Evolutionary conservation across 331 rosid species (phyloP), one percentile per base, ranked within the genome.

Genomic region (Telfairia occidentalis): DNA sequence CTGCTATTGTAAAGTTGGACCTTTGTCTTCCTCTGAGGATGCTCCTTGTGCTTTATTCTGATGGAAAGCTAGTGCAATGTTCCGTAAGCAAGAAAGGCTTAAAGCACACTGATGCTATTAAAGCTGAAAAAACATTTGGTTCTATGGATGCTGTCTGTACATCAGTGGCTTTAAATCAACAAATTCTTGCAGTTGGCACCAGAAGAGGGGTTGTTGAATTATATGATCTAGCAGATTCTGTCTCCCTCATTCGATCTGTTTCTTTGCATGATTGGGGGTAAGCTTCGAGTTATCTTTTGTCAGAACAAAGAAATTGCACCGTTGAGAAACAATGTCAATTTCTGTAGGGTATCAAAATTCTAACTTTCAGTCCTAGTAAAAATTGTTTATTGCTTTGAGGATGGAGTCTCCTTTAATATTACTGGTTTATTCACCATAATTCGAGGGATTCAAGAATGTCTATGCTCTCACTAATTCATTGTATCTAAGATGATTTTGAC

Each of bases 211-310:
- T 76, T 76, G 96, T 91, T 77, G 96, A 94, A 80, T 82, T 94
- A 81, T 91, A 88, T 87, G 97, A 94, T 82, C 81, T 94, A 77
- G 90, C 90, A 28, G 97, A 91, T 78, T 87, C 92, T 61, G 81
- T 74, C 77, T 84, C 86, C 67, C 89, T 84, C 77, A 88, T 93
- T 59, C 92, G 97, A 8, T 32, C 82, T 0, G 91, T 94, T 81
- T 89, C 96, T 80, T 85, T 94, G 81, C 83, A 83, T 86, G 98
- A 94, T 78, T 94, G 98, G 98, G 97, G 98, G 90, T 94, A 87
- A 87, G 96, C 83, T 66, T 78, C 65, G 49, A 77, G 59, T 37
- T 63, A 40, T 73, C 71, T 45, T 69, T 43, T 54, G 46, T 28
- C 60, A 57, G 19, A 65, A 42, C 19, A 50, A 57, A 71, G 21